Percentiles rank a stretch among this genome's conserved stretches.
These are phyloP conservation scores for Septoria petroselini DNA, from an alignment of 2,329 filamentous ascomycete genomes.

Conservation along the genomic window DNA sequence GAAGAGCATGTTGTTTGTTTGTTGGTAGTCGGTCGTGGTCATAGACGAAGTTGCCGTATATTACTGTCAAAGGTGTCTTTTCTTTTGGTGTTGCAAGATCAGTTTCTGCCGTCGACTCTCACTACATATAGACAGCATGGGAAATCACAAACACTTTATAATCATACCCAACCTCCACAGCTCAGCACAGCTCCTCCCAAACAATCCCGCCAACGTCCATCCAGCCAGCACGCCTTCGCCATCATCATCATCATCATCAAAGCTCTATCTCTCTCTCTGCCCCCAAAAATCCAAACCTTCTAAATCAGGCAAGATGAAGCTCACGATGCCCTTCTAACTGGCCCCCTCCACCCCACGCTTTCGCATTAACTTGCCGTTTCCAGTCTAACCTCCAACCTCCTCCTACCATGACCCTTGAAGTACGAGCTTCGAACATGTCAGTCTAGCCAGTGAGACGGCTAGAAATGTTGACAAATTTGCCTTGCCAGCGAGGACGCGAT, in stretches of 20 bases:
- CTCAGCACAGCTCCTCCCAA: too few relatives aligned
- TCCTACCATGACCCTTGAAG: too few relatives aligned
- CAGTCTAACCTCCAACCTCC: not conserved
- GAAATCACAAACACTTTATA: not conserved
- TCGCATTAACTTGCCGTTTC: not conserved
- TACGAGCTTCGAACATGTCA: too few relatives aligned
- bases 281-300: not conserved
- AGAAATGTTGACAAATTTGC: too few relatives aligned
- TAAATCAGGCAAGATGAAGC: not conserved
- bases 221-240: not conserved
- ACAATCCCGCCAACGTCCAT: too few relatives aligned
- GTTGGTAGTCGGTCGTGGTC: not conserved
- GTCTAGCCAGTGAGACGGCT: too few relatives aligned
- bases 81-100: not conserved
- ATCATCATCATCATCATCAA: too few relatives aligned
- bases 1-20: constrained; percentile 8
- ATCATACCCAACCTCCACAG: not conserved
- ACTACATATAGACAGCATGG: not conserved
- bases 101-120: not conserved
- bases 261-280: too few relatives aligned
- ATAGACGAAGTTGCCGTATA: not conserved
- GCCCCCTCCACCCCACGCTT: not conserved
- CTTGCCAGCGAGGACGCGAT: not conserved
- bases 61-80: not conserved
- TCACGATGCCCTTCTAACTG: constrained; percentile 3